These are phyloP conservation scores for Sanghuangporus sanghuang DNA, from an alignment of 1,284 basidiomycete species.

Conservation along the genomic window DNA sequence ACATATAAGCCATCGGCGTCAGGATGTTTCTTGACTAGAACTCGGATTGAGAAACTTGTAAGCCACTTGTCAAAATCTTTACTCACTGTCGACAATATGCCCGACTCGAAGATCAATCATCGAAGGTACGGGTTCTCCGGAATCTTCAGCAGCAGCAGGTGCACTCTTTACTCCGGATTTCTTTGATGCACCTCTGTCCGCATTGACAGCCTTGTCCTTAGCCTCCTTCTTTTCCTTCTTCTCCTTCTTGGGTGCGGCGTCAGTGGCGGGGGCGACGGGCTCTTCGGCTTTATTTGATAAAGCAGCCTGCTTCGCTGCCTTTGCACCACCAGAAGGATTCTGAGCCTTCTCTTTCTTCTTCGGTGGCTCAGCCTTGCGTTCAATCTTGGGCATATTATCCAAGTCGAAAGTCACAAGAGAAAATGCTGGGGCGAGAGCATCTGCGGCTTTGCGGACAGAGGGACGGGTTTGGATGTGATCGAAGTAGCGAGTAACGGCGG, in stretches of 20 bases:
- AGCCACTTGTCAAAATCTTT: neutral
- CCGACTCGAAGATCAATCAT: slow-evolving; percentile 95
- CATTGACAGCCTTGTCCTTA: slow-evolving; percentile 30
- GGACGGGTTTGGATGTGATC: slow-evolving; percentile 82
- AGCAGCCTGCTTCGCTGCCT: slow-evolving; percentile 22
- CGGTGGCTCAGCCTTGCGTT: slow-evolving; percentile 66
- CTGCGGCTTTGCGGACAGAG: slow-evolving; percentile 51
- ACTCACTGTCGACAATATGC: slow-evolving; percentile 81
- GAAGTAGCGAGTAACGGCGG: slow-evolving; percentile 88
- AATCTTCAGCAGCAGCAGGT: slow-evolving; percentile 47
- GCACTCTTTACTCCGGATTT: slow-evolving; percentile 37
- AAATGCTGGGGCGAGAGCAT: slow-evolving; percentile 51
- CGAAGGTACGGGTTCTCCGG: slow-evolving; percentile 77
- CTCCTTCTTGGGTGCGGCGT: slow-evolving; percentile 33
- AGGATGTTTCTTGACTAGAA: slow-evolving; percentile 84
- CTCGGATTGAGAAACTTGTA: slow-evolving; percentile 9
- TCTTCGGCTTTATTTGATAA: slow-evolving; percentile 23
- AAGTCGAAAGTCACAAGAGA: slow-evolving; percentile 66
- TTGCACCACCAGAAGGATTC: slow-evolving; percentile 33
- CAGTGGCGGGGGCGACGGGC: slow-evolving; percentile 18
- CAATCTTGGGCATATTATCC: slow-evolving; percentile 65
- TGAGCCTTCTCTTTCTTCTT: slow-evolving; percentile 81
- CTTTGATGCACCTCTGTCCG: slow-evolving; percentile 36
- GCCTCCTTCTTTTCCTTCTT: slow-evolving; percentile 48
- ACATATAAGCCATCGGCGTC: slow-evolving; percentile 92